These are phyloP conservation scores for Amylocarpus encephaloides DNA, from an alignment of 2,329 filamentous ascomycete genomes.

Conservation along the genomic window DNA sequence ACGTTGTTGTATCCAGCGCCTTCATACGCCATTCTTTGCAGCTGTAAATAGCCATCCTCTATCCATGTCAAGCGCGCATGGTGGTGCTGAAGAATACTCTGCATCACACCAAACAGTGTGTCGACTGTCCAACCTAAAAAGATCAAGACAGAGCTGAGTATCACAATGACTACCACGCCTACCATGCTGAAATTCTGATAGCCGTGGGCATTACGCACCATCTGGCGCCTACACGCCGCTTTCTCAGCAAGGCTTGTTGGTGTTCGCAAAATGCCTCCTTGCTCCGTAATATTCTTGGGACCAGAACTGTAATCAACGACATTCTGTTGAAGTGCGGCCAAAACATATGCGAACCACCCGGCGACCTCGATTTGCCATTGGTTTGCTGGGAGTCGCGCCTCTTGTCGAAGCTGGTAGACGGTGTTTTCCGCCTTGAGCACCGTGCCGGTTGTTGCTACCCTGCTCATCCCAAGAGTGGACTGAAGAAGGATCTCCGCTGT, in stretches of 20 bases:
- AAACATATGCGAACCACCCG: constrained; percentile 26
- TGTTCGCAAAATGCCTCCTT: background rate
- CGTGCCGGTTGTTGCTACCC: too few relatives aligned
- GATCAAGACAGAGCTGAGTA: constrained; percentile 4
- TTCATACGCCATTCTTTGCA: constrained; percentile 15
- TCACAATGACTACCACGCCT: constrained; percentile 9
- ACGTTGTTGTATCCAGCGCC: constrained; percentile 5
- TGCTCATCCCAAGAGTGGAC: too few relatives aligned
- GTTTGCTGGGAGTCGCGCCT: constrained; percentile 23
- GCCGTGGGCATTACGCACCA: constrained; percentile 9
- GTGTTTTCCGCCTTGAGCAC: constrained; percentile 9
- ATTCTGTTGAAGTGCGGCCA: constrained; percentile 29
- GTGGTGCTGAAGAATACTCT: background rate
- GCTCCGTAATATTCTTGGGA: constrained; percentile 7
- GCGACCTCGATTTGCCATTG: constrained; percentile 34
- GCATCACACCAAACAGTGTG: constrained; percentile 1
- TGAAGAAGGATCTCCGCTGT: too few relatives aligned
- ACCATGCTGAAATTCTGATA: constrained; percentile 16
- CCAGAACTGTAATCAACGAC: constrained; percentile 24
- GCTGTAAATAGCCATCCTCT: constrained; percentile 16
- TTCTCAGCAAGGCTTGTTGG: background rate
- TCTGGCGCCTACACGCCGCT: constrained; percentile 11
- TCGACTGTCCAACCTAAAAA: constrained; percentile 7
- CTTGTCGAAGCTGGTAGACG: constrained; percentile 13
- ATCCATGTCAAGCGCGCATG: constrained; percentile 9